A percentile compares a stretch with the other conserved stretches of the same genome.
phyloP scores from a whole-genome alignment of 1,139 yeast species.

The Zhuliangozyma parablackwelliae region DNA sequence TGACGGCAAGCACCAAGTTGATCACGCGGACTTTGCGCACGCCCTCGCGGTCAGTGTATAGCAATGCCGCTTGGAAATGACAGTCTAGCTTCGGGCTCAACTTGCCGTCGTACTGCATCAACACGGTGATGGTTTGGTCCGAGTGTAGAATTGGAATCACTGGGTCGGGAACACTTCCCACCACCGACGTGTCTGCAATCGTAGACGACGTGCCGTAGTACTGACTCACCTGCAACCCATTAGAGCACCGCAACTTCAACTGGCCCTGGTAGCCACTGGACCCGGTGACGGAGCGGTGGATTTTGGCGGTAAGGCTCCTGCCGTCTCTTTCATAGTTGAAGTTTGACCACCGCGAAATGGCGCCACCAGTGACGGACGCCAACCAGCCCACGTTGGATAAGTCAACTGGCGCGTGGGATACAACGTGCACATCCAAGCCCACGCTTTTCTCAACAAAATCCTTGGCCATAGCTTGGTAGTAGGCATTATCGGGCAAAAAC shows the following conservation, averaged over 20 bases:
- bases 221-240: constrained; percentile 78
- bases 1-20: constrained; percentile 76
- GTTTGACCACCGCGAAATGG: constrained; percentile 58
- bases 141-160: constrained; percentile 61
- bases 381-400: constrained; percentile 70
- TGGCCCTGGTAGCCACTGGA: constrained; percentile 74
- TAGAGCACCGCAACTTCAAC: constrained; percentile 81
- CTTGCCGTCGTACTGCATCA: constrained; percentile 74
- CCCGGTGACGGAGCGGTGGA: constrained; percentile 44
- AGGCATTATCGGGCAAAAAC: constrained; percentile 58
- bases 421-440: constrained; percentile 74
- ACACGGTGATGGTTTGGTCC: constrained; percentile 66
- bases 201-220: constrained; percentile 57
- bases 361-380: constrained; percentile 71
- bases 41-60: constrained; percentile 78
- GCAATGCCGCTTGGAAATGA: constrained; percentile 86
- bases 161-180: constrained; percentile 53
- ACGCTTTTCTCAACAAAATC: constrained; percentile 57
- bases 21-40: constrained; percentile 78
- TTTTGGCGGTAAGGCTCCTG: constrained; percentile 55
- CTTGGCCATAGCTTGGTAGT: constrained; percentile 57
- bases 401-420: constrained; percentile 65
- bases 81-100: constrained; percentile 71
- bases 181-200: constrained; percentile 23
- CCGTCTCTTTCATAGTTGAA: constrained; percentile 73